Conservation (phyloP, 768 basidiomycete species). For the Lactarius pseudohatsudake region DNA sequence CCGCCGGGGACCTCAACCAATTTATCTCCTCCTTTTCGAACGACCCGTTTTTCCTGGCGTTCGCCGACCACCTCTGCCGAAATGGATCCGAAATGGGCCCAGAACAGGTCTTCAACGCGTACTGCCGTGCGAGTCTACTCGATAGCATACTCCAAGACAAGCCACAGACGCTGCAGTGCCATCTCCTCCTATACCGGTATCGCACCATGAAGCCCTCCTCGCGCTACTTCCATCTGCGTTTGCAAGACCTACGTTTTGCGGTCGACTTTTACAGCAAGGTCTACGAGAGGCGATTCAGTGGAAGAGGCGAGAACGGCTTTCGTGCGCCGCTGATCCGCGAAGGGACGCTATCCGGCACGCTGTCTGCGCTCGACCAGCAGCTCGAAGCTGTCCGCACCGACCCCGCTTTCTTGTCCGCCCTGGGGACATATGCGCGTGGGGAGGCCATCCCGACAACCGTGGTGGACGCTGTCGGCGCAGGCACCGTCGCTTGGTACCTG, state of each 20-base stretch:
- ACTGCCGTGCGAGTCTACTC: conserved; percentile 72
- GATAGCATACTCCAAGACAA: conserved; percentile 94
- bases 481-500: conserved; percentile 69
- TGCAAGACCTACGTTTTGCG: conserved; percentile 74
- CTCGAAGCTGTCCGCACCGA: conserved; percentile 48
- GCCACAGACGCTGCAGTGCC: conserved; percentile 70
- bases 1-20: conserved; percentile 72
- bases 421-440: conserved; percentile 59
- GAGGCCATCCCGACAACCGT: conserved; percentile 38
- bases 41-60: conserved; percentile 73
- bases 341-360: conserved; percentile 63
- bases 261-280: conserved; percentile 76
- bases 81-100: conserved; percentile 55
- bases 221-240: conserved; percentile 61
- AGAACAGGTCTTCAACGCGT: conserved; percentile 64
- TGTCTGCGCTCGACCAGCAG: conserved; percentile 60
- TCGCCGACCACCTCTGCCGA: conserved; percentile 76
- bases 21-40: conserved; percentile 89
- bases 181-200: conserved; percentile 69
- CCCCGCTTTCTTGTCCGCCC: conserved; percentile 43
- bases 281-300: conserved; percentile 74
- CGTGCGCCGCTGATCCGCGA: conserved; percentile 71
- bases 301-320: conserved; percentile 60
- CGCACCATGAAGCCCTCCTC: conserved; percentile 59
- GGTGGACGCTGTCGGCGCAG: conserved; percentile 32